Evolutionary conservation across 2,329 filamentous ascomycete species (phyloP).

Genomic region (Shiraia bambusicola): DNA sequence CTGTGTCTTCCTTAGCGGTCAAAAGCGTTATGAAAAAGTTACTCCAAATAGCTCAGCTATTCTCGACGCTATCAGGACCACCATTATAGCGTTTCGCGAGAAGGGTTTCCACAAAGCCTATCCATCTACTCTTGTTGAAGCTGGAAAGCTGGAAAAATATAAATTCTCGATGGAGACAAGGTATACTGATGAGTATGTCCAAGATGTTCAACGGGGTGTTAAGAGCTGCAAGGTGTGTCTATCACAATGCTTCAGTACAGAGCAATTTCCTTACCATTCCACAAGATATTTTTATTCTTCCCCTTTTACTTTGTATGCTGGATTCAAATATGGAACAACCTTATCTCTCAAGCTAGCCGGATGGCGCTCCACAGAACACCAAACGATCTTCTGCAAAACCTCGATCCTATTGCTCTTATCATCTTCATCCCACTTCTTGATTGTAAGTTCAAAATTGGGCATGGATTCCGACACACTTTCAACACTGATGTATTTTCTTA

Average conservation of each 20-base stretch:
- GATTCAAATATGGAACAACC: conserved; percentile 37
- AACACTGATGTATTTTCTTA: background rate
- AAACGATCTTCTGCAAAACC: conserved; percentile 33
- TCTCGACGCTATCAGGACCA: conserved; percentile 11
- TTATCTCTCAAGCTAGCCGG: conserved; percentile 32
- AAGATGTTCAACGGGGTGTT: conserved; percentile 10
- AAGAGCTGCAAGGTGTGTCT: conserved; percentile 12
- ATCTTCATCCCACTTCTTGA: conserved; percentile 29
- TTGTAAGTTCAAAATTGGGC: background rate
- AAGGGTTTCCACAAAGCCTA: conserved; percentile 9
- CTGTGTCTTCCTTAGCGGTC: conserved; percentile 5
- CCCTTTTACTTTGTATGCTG: conserved; percentile 31
- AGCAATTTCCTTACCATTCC: background rate
- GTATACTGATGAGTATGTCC: conserved; percentile 9
- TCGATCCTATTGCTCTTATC: conserved; percentile 26
- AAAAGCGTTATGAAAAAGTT: conserved; percentile 7
- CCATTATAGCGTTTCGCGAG: conserved; percentile 6
- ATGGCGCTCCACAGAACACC: conserved; percentile 33
- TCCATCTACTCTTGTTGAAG: conserved; percentile 5
- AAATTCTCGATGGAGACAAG: background rate
- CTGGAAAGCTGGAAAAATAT: background rate
- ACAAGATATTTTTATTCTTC: conserved; percentile 12
- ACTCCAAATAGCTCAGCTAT: conserved; percentile 12
- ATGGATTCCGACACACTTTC: too few relatives aligned
- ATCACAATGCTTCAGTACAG: background rate